A percentile compares a stretch with the other conserved stretches of the same genome.
Conservation (phyloP, 2,329 filamentous ascomycete genomes). For the Chaetomiaceae sp. region DNA sequence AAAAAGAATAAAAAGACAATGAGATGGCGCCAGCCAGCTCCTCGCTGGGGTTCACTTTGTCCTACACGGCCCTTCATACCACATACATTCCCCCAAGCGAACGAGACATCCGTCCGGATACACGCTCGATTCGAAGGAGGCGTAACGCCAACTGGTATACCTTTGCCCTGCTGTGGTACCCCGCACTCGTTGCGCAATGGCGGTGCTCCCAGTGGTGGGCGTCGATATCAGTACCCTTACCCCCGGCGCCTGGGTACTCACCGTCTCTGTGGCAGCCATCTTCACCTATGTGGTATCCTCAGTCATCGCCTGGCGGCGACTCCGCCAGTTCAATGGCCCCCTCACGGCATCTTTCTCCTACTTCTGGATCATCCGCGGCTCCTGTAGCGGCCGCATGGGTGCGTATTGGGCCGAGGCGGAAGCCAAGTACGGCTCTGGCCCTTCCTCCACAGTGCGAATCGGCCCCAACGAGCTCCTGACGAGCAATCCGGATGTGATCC, state of each 20-base stretch:
- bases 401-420: constrained; percentile 24
- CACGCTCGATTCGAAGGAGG: no score
- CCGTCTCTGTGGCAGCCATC: not conserved
- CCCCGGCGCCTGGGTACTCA: not conserved
- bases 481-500: constrained; percentile 32
- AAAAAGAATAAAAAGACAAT: no score
- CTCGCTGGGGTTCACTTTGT: no score
- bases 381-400: constrained; percentile 27
- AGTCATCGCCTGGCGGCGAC: constrained; percentile 20
- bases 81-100: no score
- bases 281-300: constrained; percentile 19
- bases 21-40: no score
- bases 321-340: constrained; percentile 29
- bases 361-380: constrained; percentile 29
- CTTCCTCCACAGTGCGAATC: constrained; percentile 30
- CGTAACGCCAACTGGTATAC: no score
- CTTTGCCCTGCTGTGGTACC: no score
- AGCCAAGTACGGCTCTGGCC: constrained; percentile 24
- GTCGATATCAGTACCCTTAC: not conserved
- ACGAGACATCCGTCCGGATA: no score
- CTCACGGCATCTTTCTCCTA: constrained; percentile 32
- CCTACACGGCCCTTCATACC: no score
- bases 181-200: not conserved
- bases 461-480: constrained; percentile 37
- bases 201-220: not conserved